Percentiles rank a stretch among this genome's conserved stretches.
phyloP scores from a whole-genome alignment of 2,329 filamentous ascomycete species.

The Achaetomium macrosporum region DNA sequence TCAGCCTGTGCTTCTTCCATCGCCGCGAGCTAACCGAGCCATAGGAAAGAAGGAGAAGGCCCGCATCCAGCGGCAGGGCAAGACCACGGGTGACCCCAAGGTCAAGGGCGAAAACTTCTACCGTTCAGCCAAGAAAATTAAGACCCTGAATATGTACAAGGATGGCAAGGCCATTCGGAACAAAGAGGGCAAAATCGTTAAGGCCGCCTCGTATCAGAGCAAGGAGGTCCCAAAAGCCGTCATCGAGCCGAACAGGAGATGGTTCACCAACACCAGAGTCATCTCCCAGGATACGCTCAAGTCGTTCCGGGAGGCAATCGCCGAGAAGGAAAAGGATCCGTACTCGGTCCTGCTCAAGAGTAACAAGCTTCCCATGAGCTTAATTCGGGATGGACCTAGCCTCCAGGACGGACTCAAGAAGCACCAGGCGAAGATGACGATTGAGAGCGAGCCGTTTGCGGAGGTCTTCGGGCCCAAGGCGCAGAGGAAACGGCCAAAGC shows the following conservation, averaged over 20 bases:
- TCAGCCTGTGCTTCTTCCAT: slow-evolving; percentile 22
- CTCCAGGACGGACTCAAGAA: slow-evolving; percentile 74
- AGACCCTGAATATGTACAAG: slow-evolving; percentile 84
- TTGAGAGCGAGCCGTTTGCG: slow-evolving; percentile 78
- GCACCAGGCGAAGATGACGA: slow-evolving; percentile 83
- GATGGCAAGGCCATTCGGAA: slow-evolving; percentile 80
- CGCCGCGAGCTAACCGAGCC: slow-evolving; percentile 19
- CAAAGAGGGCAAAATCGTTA: slow-evolving; percentile 73
- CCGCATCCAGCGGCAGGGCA: slow-evolving; percentile 79
- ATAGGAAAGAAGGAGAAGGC: slow-evolving; percentile 85
- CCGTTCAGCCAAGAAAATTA: slow-evolving; percentile 81
- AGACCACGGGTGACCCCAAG: slow-evolving; percentile 87
- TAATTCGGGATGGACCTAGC: slow-evolving; percentile 70
- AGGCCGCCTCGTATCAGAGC: slow-evolving; percentile 53
- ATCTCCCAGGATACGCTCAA: slow-evolving; percentile 85
- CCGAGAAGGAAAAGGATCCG: slow-evolving; percentile 81
- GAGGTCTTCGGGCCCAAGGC: slow-evolving; percentile 92
- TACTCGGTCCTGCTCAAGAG: slow-evolving; percentile 87
- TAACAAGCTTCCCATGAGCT: slow-evolving; percentile 93
- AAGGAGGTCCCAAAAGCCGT: slow-evolving; percentile 74
- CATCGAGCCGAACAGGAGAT: slow-evolving; percentile 93
- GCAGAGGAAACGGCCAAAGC: slow-evolving; percentile 86
- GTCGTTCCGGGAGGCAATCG: slow-evolving; percentile 86
- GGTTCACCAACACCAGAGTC: slow-evolving; percentile 90
- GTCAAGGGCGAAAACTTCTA: slow-evolving; percentile 99